Conservation (phyloP, 352 stramenopile species). For the Thraustochytrium sp. region DNA sequence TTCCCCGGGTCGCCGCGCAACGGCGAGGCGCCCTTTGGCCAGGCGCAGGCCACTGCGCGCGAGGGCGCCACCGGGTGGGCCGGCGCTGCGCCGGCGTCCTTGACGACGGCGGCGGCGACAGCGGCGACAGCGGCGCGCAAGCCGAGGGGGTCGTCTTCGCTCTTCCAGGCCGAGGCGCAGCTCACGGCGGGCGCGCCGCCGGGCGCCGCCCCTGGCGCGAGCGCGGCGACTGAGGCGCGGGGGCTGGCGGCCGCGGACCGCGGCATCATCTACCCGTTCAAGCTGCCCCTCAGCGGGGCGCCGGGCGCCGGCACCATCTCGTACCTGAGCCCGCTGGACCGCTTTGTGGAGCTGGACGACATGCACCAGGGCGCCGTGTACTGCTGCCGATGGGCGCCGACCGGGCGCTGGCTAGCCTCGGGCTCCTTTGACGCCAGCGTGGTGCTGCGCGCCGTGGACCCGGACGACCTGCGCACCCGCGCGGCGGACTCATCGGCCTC, state of each 20-base stretch:
- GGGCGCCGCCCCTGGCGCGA: not conserved
- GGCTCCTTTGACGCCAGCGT: conserved; percentile 31
- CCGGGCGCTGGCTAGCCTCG: conserved; percentile 2
- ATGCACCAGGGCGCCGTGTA: conserved; percentile 22
- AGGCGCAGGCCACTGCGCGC: not conserved
- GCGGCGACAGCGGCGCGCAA: too few species aligned
- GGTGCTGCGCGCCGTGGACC: not conserved
- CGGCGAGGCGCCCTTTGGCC: not conserved
- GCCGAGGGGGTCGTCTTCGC: too few species aligned
- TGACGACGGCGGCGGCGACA: too few species aligned
- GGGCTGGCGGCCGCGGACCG: not conserved
- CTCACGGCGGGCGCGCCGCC: too few species aligned
- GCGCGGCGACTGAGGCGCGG: not conserved
- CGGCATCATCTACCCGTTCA: not conserved
- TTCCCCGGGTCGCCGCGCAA: not conserved
- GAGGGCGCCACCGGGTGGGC: not conserved
- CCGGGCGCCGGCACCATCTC: not conserved
- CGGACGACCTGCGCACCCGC: not conserved
- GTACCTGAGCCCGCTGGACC: not conserved
- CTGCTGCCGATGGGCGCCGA: conserved; percentile 21
- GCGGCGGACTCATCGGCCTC: not conserved
- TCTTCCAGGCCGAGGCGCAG: too few species aligned
- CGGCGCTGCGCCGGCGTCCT: too few species aligned
- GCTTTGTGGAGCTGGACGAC: not conserved
- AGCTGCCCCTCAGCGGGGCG: not conserved